Evolutionary conservation across 2,329 filamentous ascomycete species (phyloP).

Genomic region (Neofusicoccum parvum): DNA sequence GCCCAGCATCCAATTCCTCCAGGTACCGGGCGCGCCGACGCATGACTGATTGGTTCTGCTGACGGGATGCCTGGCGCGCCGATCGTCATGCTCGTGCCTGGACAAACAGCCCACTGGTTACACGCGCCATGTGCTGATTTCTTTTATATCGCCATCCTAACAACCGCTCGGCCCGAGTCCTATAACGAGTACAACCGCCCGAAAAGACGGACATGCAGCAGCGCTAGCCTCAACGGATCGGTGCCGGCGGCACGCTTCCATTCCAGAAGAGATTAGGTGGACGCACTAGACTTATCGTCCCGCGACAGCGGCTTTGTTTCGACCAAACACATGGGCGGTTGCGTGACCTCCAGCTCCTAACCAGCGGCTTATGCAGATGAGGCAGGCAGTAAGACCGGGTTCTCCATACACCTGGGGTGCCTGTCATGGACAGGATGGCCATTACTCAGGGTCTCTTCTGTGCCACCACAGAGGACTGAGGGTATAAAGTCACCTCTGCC

Average conservation of each 20-base stretch:
- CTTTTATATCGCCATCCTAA: background rate
- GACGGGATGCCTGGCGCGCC: constrained; percentile 3
- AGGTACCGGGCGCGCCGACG: background rate
- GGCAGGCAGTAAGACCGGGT: constrained; percentile 3
- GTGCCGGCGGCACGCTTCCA: background rate
- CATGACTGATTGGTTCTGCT: background rate
- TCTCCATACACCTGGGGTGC: background rate
- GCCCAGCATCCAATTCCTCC: background rate
- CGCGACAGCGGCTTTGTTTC: background rate
- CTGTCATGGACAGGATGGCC: background rate
- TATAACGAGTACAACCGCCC: constrained; percentile 2
- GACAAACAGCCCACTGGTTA: background rate
- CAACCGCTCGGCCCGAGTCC: constrained; percentile 1
- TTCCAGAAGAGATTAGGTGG: constrained; percentile 1
- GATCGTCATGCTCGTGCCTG: background rate
- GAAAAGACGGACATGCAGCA: background rate
- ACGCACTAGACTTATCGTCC: background rate
- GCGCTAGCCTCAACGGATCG: background rate
- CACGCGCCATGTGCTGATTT: background rate
- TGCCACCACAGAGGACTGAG: background rate
- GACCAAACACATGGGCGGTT: background rate
- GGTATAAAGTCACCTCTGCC: constrained; percentile 4
- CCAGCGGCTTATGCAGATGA: constrained; percentile 1
- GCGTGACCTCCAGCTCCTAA: background rate
- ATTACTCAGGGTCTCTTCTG: constrained; percentile 1